Conservation (phyloP, 345 rosid genomes). For the Aegle marmelos region DNA sequence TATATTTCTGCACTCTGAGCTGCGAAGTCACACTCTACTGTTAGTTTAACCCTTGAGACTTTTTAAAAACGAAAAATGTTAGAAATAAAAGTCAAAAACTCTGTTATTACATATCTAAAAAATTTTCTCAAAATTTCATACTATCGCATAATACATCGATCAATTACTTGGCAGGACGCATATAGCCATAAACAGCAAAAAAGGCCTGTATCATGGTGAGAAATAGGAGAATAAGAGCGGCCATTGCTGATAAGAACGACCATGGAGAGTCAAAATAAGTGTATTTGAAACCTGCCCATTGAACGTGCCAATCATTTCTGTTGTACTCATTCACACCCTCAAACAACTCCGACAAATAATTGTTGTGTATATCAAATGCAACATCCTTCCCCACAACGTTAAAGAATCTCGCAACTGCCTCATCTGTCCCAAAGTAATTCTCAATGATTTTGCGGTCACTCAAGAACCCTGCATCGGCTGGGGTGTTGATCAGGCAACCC, state of each 20-base stretch:
- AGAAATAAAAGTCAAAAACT: not conserved
- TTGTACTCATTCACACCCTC: slow-evolving; percentile 48
- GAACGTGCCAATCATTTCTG: slow-evolving; percentile 41
- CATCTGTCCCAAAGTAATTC: slow-evolving; percentile 52
- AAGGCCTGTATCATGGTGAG: slow-evolving; percentile 45
- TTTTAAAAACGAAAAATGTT: no score
- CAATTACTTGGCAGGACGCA: slow-evolving; percentile 8
- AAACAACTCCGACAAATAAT: slow-evolving; percentile 38
- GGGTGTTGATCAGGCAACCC: slow-evolving; percentile 48
- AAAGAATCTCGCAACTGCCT: slow-evolving; percentile 43
- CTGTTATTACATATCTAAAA: not conserved
- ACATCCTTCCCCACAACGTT: slow-evolving; percentile 49
- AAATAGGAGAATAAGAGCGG: slow-evolving; percentile 44
- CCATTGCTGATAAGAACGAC: slow-evolving; percentile 55
- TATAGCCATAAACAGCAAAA: slow-evolving; percentile 31
- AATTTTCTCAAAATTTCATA: not conserved
- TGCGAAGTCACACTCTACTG: no score
- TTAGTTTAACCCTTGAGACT: no score
- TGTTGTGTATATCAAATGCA: slow-evolving; percentile 34
- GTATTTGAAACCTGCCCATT: slow-evolving; percentile 52
- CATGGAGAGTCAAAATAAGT: slow-evolving; percentile 55
- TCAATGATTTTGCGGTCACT: slow-evolving; percentile 42
- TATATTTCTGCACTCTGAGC: no score
- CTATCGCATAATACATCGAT: not conserved
- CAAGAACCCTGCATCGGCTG: slow-evolving; percentile 44